Evolutionary conservation across 441 rosid genomes (phyloP).

Genomic region (Populus hybrid): DNA sequence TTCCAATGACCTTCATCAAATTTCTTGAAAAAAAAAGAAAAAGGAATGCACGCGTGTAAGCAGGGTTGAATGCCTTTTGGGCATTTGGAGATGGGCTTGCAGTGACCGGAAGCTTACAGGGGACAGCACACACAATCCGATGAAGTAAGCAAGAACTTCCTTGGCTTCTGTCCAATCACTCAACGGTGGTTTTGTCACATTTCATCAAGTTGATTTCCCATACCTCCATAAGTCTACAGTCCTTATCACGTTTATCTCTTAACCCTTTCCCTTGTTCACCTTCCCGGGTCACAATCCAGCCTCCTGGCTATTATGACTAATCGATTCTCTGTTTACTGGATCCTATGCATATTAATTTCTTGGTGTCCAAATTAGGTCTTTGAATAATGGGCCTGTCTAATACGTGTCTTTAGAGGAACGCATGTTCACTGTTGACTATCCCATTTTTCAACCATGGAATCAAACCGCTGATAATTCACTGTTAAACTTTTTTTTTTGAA

Average conservation of each 20-base stretch:
- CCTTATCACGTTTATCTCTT: constrained; percentile 15
- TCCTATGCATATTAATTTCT: not conserved
- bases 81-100: constrained; percentile 14
- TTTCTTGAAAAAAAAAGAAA: not conserved
- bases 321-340: not conserved
- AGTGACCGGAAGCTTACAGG: not conserved
- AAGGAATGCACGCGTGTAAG: not conserved
- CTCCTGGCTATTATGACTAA: not conserved
- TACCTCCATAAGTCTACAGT: not conserved
- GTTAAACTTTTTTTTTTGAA: no score
- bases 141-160: not conserved
- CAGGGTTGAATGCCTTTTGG: constrained; percentile 2
- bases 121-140: constrained; percentile 3
- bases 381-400: no score
- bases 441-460: not conserved
- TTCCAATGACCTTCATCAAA: not conserved
- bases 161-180: not conserved
- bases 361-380: not conserved
- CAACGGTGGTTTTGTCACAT: not conserved
- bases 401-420: no score
- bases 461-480: no score
- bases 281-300: not conserved
- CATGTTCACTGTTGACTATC: not conserved
- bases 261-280: not conserved
- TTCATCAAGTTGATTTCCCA: not conserved